Base-by-base conservation (phyloP, 352 stramenopile genomes). In the Blastocystis sp. region DNA sequence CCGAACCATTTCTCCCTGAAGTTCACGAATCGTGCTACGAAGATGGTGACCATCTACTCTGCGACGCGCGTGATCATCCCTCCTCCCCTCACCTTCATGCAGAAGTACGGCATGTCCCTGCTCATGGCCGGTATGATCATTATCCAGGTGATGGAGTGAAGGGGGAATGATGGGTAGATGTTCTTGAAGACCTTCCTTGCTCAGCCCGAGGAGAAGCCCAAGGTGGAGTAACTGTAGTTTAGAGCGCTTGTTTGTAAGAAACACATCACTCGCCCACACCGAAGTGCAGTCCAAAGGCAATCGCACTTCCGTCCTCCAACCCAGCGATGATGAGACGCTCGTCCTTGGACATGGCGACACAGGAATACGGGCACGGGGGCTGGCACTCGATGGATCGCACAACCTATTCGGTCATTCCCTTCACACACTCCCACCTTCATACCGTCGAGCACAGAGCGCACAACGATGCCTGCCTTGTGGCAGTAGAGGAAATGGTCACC, bases 21-120 rank as follows among this genome's bases (percentile, higher is more conserved):
- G 62, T 66, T 82, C 3, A 82, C 57, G n/a, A 24, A 38, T 4
- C 62, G 62, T 17, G 17, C 3, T 10, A 14, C 14, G 7, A 24
- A 6, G 28, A 82, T 14, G 19, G 42, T 45, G n/a, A 43, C 11
- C 11, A 43, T 82, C 17, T 71, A 71, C 11, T 61, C 74, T 43
- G 74, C 74, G 9, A 70, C 74, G 11, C 74, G 74, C 54, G 74
- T 82, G 59, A 70, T 82, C 28, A 40, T 82, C 42, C 74, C 74
- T 4, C 74, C 74, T 45, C 59, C 59, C 19, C 28, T 71, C 10
- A 82, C 74, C 9, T 82, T 82, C 34, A 71, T 82, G 59, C 48
- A 82, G 62, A 82, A 82, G 62, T 82, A 82, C 42, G 74, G 74
- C 28, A 82, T 70, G 59, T 82, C 59, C 2, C 45, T 82, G 38